Evolutionary conservation across 208 protist genomes (phyloP).

Genomic region (Naegleria lovaniensis): DNA sequence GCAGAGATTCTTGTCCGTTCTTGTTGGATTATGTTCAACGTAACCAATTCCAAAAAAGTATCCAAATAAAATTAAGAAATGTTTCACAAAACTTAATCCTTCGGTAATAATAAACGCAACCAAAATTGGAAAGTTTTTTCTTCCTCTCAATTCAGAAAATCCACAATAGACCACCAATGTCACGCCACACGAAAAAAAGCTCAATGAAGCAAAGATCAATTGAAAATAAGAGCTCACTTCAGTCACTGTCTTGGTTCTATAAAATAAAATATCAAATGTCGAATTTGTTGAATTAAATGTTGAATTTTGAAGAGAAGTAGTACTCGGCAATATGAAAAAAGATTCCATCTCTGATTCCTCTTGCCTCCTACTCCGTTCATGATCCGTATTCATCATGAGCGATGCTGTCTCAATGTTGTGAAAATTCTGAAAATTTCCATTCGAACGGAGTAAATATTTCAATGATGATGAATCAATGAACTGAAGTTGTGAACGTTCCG

Average conservation of each 20-base stretch:
- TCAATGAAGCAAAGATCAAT: not conserved
- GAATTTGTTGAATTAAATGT: not conserved
- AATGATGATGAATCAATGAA: too few relatives aligned
- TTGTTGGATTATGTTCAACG: not conserved
- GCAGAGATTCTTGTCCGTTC: not conserved
- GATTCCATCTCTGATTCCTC: too few relatives aligned
- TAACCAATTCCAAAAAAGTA: not conserved
- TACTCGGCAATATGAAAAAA: too few relatives aligned
- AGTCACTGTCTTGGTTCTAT: not conserved
- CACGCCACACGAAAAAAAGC: not conserved
- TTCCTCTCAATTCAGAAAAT: not conserved
- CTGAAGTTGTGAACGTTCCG: too few relatives aligned
- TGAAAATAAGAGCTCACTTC: not conserved
- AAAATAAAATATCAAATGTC: not conserved
- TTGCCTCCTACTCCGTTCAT: too few relatives aligned
- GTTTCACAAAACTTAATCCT: not conserved
- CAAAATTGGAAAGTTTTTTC: not conserved
- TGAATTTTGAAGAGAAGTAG: not conserved
- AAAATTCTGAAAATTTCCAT: too few relatives aligned
- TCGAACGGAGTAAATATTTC: too few relatives aligned
- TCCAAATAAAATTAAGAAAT: not conserved
- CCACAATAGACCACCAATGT: not conserved
- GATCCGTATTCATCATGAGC: too few relatives aligned
- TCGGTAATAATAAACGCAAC: not conserved
- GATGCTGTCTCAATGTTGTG: too few relatives aligned